These are phyloP conservation scores for Trametes versicolor DNA, from an alignment of 1,284 basidiomycete species.

Conservation along the genomic window DNA sequence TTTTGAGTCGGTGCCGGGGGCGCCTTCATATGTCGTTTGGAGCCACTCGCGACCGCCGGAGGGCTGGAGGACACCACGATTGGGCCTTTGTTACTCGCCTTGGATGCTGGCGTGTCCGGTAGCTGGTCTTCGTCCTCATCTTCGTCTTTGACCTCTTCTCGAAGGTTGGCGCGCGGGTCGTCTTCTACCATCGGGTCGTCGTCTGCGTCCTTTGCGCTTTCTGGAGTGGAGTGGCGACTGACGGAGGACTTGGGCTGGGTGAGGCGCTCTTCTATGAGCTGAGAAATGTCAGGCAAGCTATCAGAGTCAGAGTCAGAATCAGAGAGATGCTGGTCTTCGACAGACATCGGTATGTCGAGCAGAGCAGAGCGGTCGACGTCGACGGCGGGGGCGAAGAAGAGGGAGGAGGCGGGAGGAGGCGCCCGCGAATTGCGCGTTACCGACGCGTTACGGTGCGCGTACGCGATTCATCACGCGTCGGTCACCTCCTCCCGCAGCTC, in stretches of 20 bases:
- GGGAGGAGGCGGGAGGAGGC: neutral
- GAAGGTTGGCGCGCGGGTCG: neutral
- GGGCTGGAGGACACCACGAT: neutral
- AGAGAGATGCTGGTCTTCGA: neutral
- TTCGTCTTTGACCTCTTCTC: neutral
- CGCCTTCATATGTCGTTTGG: neutral
- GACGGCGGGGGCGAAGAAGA: neutral
- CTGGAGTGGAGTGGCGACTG: conserved; percentile 1
- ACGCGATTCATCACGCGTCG: conserved; percentile 13
- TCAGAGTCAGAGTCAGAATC: conserved; percentile 10
- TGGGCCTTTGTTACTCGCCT: neutral
- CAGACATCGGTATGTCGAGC: conserved; percentile 1
- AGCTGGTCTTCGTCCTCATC: neutral
- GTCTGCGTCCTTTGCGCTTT: neutral
- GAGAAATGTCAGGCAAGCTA: conserved; percentile 19
- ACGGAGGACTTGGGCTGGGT: neutral
- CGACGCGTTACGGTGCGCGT: conserved; percentile 15
- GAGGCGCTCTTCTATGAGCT: conserved; percentile 13
- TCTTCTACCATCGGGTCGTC: neutral
- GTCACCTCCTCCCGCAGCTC: neutral
- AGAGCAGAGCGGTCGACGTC: neutral
- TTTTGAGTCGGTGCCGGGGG: neutral
- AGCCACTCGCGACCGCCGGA: neutral
- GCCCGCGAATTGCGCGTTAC: neutral
- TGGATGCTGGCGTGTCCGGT: neutral